Conservation (phyloP, 306 rosid species). For the Vigna mungo region DNA sequence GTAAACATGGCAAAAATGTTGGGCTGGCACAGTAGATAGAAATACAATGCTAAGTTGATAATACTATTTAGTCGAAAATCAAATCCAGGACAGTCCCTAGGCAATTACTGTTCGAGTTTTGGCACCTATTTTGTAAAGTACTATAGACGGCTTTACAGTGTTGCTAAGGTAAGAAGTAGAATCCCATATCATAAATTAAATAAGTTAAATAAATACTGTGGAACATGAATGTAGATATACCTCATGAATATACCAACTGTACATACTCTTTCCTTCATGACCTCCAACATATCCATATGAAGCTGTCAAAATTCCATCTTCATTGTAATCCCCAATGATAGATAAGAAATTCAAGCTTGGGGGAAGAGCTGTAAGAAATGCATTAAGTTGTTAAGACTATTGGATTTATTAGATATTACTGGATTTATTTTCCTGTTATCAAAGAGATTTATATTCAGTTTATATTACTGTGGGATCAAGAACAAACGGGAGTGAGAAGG, state of each 20-base stretch:
- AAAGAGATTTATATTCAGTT: not conserved
- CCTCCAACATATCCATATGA: slow-evolving; percentile 99
- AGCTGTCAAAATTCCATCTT: slow-evolving; percentile 91
- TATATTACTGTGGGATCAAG: slow-evolving; percentile 4
- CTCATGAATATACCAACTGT: slow-evolving; percentile 92
- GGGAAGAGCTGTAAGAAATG: slow-evolving; percentile 79
- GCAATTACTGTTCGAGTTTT: not conserved
- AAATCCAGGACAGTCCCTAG: not conserved
- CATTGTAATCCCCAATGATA: slow-evolving; percentile 87
- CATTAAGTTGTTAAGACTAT: slow-evolving; percentile 36
- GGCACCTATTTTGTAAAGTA: not conserved
- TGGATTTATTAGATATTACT: not conserved
- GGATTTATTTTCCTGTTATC: slow-evolving; percentile 17
- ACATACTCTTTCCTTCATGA: slow-evolving; percentile 96
- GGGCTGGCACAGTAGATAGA: not conserved
- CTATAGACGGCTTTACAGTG: not conserved
- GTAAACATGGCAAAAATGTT: not conserved
- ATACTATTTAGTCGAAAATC: not conserved
- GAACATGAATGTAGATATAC: slow-evolving; percentile 50
- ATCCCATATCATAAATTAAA: not conserved
- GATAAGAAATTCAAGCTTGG: slow-evolving; percentile 98
- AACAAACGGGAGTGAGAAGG: slow-evolving; percentile 31
- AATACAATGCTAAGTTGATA: not conserved
- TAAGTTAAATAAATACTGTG: not conserved
- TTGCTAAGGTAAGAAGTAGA: not conserved